Evolutionary conservation across 192 early-diverging fungal genomes (phyloP).

Genomic region (Entomortierella parvispora): DNA sequence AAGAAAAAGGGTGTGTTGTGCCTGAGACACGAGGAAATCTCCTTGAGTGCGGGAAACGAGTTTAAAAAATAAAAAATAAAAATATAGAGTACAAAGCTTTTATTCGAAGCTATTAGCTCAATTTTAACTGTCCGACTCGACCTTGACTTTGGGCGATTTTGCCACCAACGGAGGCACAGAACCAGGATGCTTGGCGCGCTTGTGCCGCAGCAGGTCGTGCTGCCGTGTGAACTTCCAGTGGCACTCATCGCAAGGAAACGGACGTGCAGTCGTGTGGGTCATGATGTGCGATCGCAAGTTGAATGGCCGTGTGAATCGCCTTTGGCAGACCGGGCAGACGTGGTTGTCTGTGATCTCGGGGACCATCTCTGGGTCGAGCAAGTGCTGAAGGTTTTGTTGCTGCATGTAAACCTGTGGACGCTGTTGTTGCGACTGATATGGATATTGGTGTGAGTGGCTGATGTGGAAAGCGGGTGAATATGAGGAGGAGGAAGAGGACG

Average conservation of each 20-base stretch:
- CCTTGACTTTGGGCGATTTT: constrained; percentile 19
- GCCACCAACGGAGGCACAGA: constrained; percentile 25
- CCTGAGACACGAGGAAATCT: too few relatives aligned
- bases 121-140: constrained; percentile 1
- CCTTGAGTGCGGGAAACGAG: background rate
- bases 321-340: constrained; percentile 42
- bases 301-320: constrained; percentile 74
- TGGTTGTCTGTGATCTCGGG: constrained; percentile 47
- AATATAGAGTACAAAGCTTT: too few relatives aligned
- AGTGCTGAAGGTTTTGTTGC: constrained; percentile 32
- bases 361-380: constrained; percentile 31
- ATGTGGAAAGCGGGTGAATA: background rate
- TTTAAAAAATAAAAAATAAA: background rate
- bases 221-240: constrained; percentile 79
- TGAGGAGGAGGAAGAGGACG: background rate
- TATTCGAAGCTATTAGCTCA: too few relatives aligned
- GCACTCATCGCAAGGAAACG: constrained; percentile 82
- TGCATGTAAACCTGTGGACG: constrained; percentile 6
- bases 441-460: constrained; percentile 1
- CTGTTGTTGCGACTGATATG: background rate
- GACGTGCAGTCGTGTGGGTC: constrained; percentile 79
- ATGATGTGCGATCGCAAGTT: constrained; percentile 83
- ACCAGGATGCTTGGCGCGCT: constrained; percentile 40
- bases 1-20: background rate
- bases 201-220: constrained; percentile 40